Conservation (phyloP, 257 asterid species). For the Orobanche coerulescens region DNA sequence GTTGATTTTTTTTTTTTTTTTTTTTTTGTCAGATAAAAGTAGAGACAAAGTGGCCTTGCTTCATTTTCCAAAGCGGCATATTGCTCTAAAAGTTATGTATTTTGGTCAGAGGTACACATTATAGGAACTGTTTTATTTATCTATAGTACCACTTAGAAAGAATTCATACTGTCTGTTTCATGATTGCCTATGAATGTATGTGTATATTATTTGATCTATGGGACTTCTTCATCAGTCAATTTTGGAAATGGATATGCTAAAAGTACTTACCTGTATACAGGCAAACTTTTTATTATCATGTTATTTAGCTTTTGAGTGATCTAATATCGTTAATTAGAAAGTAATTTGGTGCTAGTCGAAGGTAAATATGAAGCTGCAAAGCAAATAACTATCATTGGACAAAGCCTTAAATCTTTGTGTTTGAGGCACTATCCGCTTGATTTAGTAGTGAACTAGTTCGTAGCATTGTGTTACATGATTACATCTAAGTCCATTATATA, state of each 20-base stretch:
- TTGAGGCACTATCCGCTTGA: neutral
- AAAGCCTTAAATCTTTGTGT: neutral
- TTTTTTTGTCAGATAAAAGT: slow-evolving; percentile 23
- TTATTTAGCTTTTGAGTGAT: slow-evolving; percentile 8
- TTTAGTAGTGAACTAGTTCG: neutral
- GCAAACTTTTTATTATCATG: neutral
- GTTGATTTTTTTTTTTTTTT: neutral
- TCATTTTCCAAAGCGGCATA: slow-evolving; percentile 55
- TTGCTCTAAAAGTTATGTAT: slow-evolving; percentile 83
- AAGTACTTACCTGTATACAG: neutral
- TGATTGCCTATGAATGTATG: neutral
- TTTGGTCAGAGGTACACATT: slow-evolving; percentile 74
- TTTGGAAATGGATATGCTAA: neutral
- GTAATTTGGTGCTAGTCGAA: neutral
- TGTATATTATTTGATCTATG: neutral
- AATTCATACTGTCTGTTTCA: neutral
- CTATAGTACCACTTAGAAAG: neutral
- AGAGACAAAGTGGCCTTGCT: slow-evolving; percentile 21
- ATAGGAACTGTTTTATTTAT: neutral
- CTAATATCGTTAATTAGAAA: slow-evolving; percentile 3
- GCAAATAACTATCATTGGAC: neutral
- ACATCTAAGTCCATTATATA: neutral
- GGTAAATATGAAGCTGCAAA: neutral
- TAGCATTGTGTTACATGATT: neutral
- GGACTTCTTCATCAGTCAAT: neutral